Evolutionary conservation across 2,329 filamentous ascomycete species (phyloP).

Genomic region (Exserohilum rostratum): DNA sequence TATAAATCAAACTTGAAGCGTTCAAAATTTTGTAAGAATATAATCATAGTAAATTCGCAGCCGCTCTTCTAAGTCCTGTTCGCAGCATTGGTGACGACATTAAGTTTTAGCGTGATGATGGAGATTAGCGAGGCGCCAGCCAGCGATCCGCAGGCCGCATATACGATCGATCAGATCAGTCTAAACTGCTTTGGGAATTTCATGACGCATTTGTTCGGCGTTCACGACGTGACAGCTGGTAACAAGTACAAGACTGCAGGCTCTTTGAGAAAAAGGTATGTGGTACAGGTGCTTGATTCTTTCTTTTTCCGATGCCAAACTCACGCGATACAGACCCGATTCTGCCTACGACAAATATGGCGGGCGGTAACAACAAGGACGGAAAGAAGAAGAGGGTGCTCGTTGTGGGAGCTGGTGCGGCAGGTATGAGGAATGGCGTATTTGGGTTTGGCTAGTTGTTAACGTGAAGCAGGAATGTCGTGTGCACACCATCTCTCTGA

Average conservation of each 20-base stretch:
- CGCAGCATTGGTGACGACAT: slow-evolving; percentile 17
- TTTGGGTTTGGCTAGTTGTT: background rate
- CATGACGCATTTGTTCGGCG: slow-evolving; percentile 41
- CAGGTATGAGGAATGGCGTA: slow-evolving; percentile 33
- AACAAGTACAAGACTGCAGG: slow-evolving; percentile 20
- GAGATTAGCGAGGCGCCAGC: slow-evolving; percentile 1
- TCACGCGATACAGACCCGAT: slow-evolving; percentile 38
- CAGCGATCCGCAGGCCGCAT: slow-evolving; percentile 8
- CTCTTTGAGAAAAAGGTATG: background rate
- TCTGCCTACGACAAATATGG: slow-evolving; percentile 43
- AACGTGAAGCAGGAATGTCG: slow-evolving; percentile 57
- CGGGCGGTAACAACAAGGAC: slow-evolving; percentile 25
- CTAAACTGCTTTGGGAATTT: slow-evolving; percentile 34
- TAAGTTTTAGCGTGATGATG: slow-evolving; percentile 9
- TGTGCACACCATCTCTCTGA: slow-evolving; percentile 71
- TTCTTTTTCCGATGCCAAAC: slow-evolving; percentile 21
- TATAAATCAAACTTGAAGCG: slow-evolving; percentile 1
- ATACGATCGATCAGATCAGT: slow-evolving; percentile 18
- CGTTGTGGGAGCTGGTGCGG: slow-evolving; percentile 50
- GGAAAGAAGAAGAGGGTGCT: slow-evolving; percentile 47
- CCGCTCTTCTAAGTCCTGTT: slow-evolving; percentile 12
- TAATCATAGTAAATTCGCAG: background rate
- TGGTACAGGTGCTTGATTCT: slow-evolving; percentile 1
- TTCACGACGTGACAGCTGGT: slow-evolving; percentile 16
- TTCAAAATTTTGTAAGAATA: background rate